Percentiles rank a stretch among this genome's conserved stretches.
Conservation (phyloP, 768 basidiomycete species). For the Hericium rajendrae region DNA sequence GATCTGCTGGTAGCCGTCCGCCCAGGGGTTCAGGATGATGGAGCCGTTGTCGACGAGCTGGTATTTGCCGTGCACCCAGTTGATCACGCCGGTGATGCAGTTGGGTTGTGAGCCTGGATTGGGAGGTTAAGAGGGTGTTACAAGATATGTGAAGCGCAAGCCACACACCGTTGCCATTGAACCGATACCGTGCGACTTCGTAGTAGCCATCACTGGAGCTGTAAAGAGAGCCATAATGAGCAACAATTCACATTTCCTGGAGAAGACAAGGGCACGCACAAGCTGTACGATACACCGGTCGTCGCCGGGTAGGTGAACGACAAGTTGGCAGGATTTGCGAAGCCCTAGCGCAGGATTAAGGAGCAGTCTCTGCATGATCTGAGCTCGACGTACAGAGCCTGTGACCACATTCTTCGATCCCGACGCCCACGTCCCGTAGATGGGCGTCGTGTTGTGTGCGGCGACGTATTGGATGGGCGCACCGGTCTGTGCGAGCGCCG, state of each 20-base stretch:
- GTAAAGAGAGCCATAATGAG: background rate
- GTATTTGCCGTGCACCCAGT: conserved; percentile 86
- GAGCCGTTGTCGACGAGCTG: conserved; percentile 66
- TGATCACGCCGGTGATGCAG: conserved; percentile 83
- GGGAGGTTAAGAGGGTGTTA: background rate
- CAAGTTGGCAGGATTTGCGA: conserved; percentile 75
- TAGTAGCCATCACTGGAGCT: conserved; percentile 72
- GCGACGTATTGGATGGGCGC: conserved; percentile 29
- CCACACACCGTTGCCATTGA: conserved; percentile 69
- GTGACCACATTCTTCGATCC: conserved; percentile 70
- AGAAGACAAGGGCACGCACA: conserved; percentile 46
- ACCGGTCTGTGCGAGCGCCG: conserved; percentile 1
- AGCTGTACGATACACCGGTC: conserved; percentile 83
- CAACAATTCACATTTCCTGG: background rate
- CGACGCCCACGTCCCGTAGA: conserved; percentile 82
- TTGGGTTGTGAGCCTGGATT: conserved; percentile 63
- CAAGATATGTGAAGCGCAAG: background rate
- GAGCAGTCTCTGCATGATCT: background rate
- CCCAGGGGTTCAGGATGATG: conserved; percentile 60
- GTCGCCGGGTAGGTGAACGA: conserved; percentile 78
- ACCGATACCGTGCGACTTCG: conserved; percentile 87
- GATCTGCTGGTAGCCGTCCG: conserved; percentile 89
- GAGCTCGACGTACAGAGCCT: conserved; percentile 56
- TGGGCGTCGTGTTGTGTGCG: conserved; percentile 55
- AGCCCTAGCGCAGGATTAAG: conserved; percentile 39